Evolutionary conservation across 768 basidiomycete species (phyloP).

Genomic region (Tephrocybe sp.): DNA sequence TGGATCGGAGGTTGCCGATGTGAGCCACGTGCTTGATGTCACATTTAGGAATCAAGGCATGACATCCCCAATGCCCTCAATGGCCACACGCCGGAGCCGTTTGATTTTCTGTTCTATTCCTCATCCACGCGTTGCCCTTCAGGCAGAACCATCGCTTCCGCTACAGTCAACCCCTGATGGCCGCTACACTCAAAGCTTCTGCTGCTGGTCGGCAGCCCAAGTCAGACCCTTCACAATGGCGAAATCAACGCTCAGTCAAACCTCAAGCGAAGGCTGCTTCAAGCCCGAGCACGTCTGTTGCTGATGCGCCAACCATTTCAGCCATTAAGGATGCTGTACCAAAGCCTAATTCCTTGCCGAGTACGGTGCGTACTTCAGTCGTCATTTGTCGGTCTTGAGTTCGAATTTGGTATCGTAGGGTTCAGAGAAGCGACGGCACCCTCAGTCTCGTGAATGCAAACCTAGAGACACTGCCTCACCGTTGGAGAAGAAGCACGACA

Average conservation of each 20-base stretch:
- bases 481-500: background rate
- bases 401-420: background rate
- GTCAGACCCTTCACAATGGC: background rate
- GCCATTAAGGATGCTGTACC: background rate
- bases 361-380: background rate
- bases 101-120: background rate
- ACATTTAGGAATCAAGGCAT: constrained; percentile 1
- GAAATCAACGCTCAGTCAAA: background rate
- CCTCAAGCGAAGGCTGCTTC: background rate
- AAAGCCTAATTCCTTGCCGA: background rate
- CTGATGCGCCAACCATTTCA: background rate
- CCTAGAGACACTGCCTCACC: background rate
- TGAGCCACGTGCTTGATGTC: constrained; percentile 5
- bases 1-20: too few relatives aligned
- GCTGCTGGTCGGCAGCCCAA: constrained; percentile 8
- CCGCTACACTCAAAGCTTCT: background rate
- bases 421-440: background rate
- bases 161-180: background rate
- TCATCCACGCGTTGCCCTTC: background rate
- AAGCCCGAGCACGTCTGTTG: background rate
- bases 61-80: background rate
- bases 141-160: background rate
- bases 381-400: background rate
- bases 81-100: constrained; percentile 1
- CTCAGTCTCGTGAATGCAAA: background rate